Evolutionary conservation across 768 basidiomycete genomes (phyloP), one percentile per base, ranked within the genome.

Genomic region (Lyophyllum shimeji): DNA sequence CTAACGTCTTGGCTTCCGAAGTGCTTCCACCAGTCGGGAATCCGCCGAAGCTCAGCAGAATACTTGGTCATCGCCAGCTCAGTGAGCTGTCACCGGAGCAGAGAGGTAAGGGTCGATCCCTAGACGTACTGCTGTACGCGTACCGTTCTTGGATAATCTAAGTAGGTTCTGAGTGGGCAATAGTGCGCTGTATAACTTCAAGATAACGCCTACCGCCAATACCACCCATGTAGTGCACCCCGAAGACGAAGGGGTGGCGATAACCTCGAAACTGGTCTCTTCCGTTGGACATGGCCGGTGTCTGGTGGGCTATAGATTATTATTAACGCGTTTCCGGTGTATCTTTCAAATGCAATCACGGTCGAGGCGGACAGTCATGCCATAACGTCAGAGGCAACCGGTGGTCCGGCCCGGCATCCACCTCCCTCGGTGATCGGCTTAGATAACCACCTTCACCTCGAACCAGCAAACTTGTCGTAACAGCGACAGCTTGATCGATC

Each of bases 1-100:
- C 71, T 66, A 4, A 58, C 52, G 17, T 63, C 59, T 13, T 61
- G 57, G 45, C 73, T 64, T 29, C 61, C 60, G 51, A 66, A 63
- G 18, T 53, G 33, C n/a, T 56, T 67, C 75, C 75, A 78, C 82
- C 82, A 82, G 11, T 73, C 63, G 0, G 65, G 58, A 25, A 69
- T 67, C 18, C 68, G 63, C 20, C 80, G 71, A 42, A 83, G 64
- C 46, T 72, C 69, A 15, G 73, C 74, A 33, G 81, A 82, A 55
- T 77, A 67, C 50, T 74, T 67, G 27, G 71, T 73, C 81, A 84
- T 82, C 0, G 79, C 80, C 46, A 80, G 60, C 46, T 84, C 82
- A 25, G 66, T 57, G 6, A 83, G 71, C 80, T 83, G 37, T 25
- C 7, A 31, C 24, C 24, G 12, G 40, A 2, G 44, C 34, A 31